Conservation (phyloP, 768 basidiomycete genomes). For the Tulasnella sp. region DNA sequence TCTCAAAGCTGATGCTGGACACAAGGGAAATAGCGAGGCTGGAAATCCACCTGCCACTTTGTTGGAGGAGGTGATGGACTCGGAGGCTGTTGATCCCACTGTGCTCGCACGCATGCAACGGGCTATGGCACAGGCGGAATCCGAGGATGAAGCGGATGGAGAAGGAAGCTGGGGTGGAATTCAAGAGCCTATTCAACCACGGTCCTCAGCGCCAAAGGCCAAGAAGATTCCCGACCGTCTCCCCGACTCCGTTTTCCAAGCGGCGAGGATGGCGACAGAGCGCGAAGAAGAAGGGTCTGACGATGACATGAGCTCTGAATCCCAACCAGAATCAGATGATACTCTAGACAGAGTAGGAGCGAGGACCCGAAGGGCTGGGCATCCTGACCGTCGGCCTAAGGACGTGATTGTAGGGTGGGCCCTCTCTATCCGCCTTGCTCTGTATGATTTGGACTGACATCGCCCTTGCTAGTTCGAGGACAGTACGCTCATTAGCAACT, state of each 20-base stretch:
- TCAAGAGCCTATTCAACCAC: neutral
- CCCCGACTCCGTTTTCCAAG: conserved; percentile 12
- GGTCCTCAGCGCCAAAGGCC: neutral
- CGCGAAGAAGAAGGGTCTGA: neutral
- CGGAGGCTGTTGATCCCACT: neutral
- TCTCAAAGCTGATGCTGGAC: neutral
- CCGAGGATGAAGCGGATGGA: conserved; percentile 6
- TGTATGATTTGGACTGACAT: neutral
- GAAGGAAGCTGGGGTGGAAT: conserved; percentile 12
- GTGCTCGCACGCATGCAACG: neutral
- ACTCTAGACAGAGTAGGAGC: neutral
- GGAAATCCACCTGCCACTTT: neutral
- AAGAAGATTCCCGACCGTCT: conserved; percentile 7
- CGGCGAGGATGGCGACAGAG: neutral
- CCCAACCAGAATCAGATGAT: neutral
- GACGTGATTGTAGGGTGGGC: conserved; percentile 17
- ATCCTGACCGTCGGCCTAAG: neutral
- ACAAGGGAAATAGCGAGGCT: neutral
- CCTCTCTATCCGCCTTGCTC: neutral
- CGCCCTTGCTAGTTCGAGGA: conserved; percentile 9
- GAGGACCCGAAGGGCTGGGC: neutral
- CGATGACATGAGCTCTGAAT: neutral
- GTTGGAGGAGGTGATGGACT: neutral
- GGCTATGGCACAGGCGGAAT: neutral
- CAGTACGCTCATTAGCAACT: neutral